Percentiles rank a stretch among this genome's conserved stretches.
These are phyloP conservation scores for Ulvella scutata DNA, from an alignment of 139 green algal genomes.

Conservation along the genomic window DNA sequence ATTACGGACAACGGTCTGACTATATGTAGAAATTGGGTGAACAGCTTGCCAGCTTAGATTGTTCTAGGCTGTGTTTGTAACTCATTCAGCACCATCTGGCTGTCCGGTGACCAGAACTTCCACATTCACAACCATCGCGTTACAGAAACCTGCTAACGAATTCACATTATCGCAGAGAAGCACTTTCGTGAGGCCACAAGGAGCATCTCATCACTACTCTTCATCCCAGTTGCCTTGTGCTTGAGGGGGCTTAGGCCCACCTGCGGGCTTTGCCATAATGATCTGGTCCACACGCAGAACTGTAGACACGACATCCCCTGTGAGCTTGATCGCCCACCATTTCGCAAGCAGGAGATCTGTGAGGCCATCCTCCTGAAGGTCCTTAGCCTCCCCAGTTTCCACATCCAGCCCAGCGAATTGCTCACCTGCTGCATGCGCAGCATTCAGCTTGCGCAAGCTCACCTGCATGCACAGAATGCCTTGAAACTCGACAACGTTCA, in stretches of 20 bases:
- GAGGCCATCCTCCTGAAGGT: slow-evolving; percentile 47
- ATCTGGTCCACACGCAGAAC: slow-evolving; percentile 97
- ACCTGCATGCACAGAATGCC: slow-evolving; percentile 6
- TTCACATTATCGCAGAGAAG: too few species aligned
- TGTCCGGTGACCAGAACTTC: too few species aligned
- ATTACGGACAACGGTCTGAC: slow-evolving; percentile 76
- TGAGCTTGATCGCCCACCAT: slow-evolving; percentile 90
- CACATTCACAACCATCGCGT: too few species aligned
- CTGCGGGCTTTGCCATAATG: slow-evolving; percentile 89
- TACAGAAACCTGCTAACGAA: too few species aligned
- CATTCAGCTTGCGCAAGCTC: slow-evolving; percentile 67
- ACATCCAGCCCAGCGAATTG: slow-evolving; percentile 69
- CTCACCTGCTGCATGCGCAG: slow-evolving; percentile 58
- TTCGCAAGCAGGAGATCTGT: slow-evolving; percentile 70
- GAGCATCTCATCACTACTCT: slow-evolving; percentile 1
- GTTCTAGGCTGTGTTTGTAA: too few species aligned
- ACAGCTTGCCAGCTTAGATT: neutral
- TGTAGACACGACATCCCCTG: slow-evolving; percentile 77
- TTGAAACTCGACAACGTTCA: too few species aligned
- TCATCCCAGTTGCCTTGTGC: slow-evolving; percentile 32
- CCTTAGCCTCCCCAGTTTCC: slow-evolving; percentile 42
- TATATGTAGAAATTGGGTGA: slow-evolving; percentile 27
- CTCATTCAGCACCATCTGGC: too few species aligned
- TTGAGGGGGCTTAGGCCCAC: slow-evolving; percentile 52
- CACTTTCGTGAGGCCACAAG: too few species aligned